Evolutionary conservation across 2,329 filamentous ascomycete species (phyloP), one percentile per base, ranked within the genome.

Genomic region (Teratosphaeria viscida): DNA sequence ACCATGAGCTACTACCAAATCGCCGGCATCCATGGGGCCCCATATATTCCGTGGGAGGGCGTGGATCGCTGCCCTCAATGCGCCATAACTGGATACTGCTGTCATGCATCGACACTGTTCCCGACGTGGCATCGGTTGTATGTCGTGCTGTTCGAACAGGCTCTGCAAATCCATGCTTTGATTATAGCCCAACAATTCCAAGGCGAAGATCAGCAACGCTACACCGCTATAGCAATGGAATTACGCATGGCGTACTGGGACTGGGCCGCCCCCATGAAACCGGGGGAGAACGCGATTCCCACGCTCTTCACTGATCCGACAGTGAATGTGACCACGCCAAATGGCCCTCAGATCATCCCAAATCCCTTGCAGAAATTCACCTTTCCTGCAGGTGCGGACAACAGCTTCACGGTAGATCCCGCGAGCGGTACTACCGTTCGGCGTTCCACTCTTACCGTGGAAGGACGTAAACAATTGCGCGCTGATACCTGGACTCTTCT

Each of bases 231-330:
- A 1, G 55, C 55, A 35, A 23, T 19, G 23, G 23, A 37, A 5
- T 29, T 56, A 16, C 55, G 55, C 32, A 37, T 56, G 55, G 14
- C 55, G 32, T 56, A 37, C 34, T 56, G 55, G 55, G 55, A 56
- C 32, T 56, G 53, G 27, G 53, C 53, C 2, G 12, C n/a, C 7
- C 34, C 53, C 8, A n/a, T 37, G 34, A 4, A 29, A 19, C 4
- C 27, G 10, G 53, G 53, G 12, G 53, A 54, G 34, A 6, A 54
- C 16, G 12, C 53, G 53, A n/a, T 54, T 23, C 53, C 53, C 27
- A 16, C 11, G n/a, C 14, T 54, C 12, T 54, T 54, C 11, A 54
- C 53, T 32, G 53, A 54, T 26, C 14, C 19, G 5, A 32, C 53
- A 7, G 53, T 54, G 12, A n/a, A 32, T 7, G 53, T 54, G 53